phyloP scores from a whole-genome alignment of 2,329 filamentous ascomycete genomes.

The Aureobasidium mangrovei region DNA sequence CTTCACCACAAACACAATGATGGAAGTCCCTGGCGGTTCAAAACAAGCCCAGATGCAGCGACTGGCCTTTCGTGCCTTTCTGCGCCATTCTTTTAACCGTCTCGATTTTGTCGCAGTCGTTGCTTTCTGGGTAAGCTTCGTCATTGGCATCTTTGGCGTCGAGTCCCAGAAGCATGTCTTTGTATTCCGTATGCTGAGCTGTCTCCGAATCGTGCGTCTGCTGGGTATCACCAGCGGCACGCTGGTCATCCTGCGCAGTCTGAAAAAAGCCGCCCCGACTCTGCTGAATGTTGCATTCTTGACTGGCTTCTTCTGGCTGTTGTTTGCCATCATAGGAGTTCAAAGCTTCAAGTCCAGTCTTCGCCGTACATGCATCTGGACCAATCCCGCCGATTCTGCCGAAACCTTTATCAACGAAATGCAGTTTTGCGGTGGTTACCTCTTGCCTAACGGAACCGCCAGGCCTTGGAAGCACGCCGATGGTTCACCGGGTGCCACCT shows the following conservation, averaged over 20 bases:
- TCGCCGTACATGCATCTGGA: slow-evolving; percentile 40
- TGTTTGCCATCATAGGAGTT: slow-evolving; percentile 93
- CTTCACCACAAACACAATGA: slow-evolving; percentile 31
- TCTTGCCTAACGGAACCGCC: slow-evolving; percentile 48
- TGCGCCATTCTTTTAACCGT: slow-evolving; percentile 91
- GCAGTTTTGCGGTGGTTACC: slow-evolving; percentile 79
- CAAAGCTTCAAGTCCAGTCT: slow-evolving; percentile 69
- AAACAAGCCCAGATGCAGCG: slow-evolving; percentile 74
- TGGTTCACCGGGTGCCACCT: slow-evolving; percentile 42
- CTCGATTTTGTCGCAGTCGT: slow-evolving; percentile 89
- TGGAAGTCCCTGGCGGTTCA: slow-evolving; percentile 49
- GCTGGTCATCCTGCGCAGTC: slow-evolving; percentile 83
- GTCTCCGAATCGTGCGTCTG: slow-evolving; percentile 83
- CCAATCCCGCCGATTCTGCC: slow-evolving; percentile 41
- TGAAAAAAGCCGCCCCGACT: slow-evolving; percentile 89
- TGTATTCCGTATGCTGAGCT: slow-evolving; percentile 94
- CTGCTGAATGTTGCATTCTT: slow-evolving; percentile 89
- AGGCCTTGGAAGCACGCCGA: slow-evolving; percentile 53
- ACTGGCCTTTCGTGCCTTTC: slow-evolving; percentile 80
- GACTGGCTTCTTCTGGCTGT: slow-evolving; percentile 92
- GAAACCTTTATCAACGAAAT: slow-evolving; percentile 47
- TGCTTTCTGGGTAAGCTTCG: slow-evolving; percentile 90
- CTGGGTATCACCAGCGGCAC: slow-evolving; percentile 88
- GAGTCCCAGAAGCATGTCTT: slow-evolving; percentile 67
- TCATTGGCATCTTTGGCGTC: slow-evolving; percentile 59